Percentiles rank a stretch among this genome's conserved stretches.
Conservation (phyloP, 176 grass and related monocot genomes). For the Rhipidocladum racemiflorum region DNA sequence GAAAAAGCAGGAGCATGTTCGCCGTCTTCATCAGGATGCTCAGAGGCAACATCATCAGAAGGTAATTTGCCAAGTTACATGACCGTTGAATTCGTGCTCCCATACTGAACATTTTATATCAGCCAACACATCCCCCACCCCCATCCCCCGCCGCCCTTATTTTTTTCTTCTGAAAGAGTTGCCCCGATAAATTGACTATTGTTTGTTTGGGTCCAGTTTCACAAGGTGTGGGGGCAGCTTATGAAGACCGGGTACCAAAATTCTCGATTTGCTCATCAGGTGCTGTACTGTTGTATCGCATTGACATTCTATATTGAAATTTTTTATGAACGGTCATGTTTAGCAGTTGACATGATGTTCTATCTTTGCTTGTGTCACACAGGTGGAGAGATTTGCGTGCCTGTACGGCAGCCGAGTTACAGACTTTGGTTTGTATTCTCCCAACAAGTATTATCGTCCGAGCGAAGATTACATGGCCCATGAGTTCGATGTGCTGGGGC, state of each 20-base stretch:
- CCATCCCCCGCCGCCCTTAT: too few relatives aligned
- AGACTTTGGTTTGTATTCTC: constrained; percentile 79
- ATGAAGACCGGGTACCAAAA: constrained; percentile 99
- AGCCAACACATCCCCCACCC: too few relatives aligned
- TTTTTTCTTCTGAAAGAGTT: too few relatives aligned
- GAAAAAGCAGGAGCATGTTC: constrained; percentile 62
- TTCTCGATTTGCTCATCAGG: constrained; percentile 99
- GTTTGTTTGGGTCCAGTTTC: constrained; percentile 62
- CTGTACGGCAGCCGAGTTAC: constrained; percentile 94
- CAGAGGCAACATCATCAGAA: constrained; percentile 77
- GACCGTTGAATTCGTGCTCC: background rate
- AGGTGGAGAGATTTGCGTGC: constrained; percentile 99
- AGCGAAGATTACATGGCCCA: constrained; percentile 99
- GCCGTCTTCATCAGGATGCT: constrained; percentile 70
- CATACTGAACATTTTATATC: background rate
- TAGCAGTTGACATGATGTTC: background rate
- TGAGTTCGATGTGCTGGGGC: constrained; percentile 81
- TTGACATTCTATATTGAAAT: background rate
- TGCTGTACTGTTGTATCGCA: constrained; percentile 9
- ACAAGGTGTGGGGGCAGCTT: constrained; percentile 97
- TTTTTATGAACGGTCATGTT: background rate
- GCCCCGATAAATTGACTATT: background rate
- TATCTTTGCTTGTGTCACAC: background rate
- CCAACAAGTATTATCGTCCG: constrained; percentile 90
- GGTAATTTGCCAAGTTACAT: constrained; percentile 32